phyloP scores from a whole-genome alignment of 1,139 yeast genomes.

The Nadsonia commutata region DNA sequence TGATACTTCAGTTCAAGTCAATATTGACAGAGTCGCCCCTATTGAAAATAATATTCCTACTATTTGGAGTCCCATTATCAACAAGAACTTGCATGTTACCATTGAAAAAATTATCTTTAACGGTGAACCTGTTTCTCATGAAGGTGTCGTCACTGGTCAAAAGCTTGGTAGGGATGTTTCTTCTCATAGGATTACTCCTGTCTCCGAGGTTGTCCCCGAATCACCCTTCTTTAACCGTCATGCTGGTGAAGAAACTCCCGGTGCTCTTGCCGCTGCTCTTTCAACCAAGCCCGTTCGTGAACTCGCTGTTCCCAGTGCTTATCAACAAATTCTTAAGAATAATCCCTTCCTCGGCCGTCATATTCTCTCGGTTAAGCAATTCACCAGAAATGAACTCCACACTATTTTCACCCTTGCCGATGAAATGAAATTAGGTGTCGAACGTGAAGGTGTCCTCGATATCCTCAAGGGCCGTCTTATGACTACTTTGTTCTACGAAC shows the following conservation, averaged over 20 bases:
- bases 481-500: slow-evolving; percentile 95
- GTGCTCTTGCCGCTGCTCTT: slow-evolving; percentile 9
- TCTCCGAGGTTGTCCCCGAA: slow-evolving; percentile 7
- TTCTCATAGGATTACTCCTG: slow-evolving; percentile 12
- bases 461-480: slow-evolving; percentile 78
- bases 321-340: slow-evolving; percentile 60
- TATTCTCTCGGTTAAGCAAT: slow-evolving; percentile 75
- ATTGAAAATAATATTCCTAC: slow-evolving; percentile 26
- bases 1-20: slow-evolving; percentile 61
- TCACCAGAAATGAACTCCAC: slow-evolving; percentile 78
- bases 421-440: slow-evolving; percentile 94
- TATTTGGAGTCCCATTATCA: slow-evolving; percentile 40
- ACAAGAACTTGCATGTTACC: slow-evolving; percentile 50
- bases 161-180: slow-evolving; percentile 40
- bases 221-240: slow-evolving; percentile 1
- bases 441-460: slow-evolving; percentile 90
- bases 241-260: neutral
- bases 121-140: slow-evolving; percentile 69
- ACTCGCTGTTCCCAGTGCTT: slow-evolving; percentile 57
- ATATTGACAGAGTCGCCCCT: slow-evolving; percentile 51
- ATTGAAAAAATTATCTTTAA: slow-evolving; percentile 78
- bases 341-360: slow-evolving; percentile 84
- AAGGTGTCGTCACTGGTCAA: slow-evolving; percentile 51
- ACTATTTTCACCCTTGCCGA: slow-evolving; percentile 91
- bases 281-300: slow-evolving; percentile 23